Percentiles rank a stretch among this genome's conserved stretches.
Evolutionary conservation across 768 basidiomycete genomes (phyloP).

Genomic region (Leucosporidium scottii): DNA sequence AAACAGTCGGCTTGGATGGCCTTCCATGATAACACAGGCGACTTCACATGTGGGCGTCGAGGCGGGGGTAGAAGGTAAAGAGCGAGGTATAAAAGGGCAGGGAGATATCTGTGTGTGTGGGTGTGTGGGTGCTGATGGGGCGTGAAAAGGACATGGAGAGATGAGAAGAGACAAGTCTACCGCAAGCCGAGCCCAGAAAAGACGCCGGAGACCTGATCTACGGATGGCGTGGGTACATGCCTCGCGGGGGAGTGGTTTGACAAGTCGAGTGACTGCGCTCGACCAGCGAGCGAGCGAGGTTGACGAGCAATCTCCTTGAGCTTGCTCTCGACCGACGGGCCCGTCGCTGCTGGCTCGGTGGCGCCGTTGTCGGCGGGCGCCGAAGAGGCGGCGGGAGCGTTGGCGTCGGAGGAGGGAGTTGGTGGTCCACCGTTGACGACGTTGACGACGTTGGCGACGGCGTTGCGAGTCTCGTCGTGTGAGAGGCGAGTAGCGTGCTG

Average conservation of each 20-base stretch:
- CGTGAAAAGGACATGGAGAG: too few species aligned
- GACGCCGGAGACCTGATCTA: not conserved
- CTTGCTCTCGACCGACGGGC: constrained; percentile 18
- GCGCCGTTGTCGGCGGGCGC: constrained; percentile 10
- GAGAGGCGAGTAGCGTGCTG: constrained; percentile 73
- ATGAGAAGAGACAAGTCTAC: too few species aligned
- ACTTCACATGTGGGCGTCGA: too few species aligned
- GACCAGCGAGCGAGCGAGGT: constrained; percentile 73
- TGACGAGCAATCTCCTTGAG: constrained; percentile 43
- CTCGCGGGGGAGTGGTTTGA: constrained; percentile 52
- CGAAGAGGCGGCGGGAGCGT: too few species aligned
- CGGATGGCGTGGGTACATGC: constrained; percentile 4
- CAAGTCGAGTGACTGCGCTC: constrained; percentile 82
- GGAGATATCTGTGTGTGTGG: too few species aligned
- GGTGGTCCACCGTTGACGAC: not conserved
- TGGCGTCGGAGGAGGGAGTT: not conserved
- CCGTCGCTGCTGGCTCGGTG: not conserved
- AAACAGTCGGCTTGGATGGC: too few species aligned
- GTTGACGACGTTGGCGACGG: not conserved
- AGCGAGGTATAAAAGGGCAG: too few species aligned
- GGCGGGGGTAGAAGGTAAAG: too few species aligned
- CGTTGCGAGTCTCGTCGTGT: constrained; percentile 56
- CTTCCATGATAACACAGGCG: too few species aligned
- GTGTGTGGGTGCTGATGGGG: too few species aligned
- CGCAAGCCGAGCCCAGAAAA: constrained; percentile 13